Evolutionary conservation across 2,329 filamentous ascomycete genomes (phyloP).

Genomic region (Orbilia javanica): DNA sequence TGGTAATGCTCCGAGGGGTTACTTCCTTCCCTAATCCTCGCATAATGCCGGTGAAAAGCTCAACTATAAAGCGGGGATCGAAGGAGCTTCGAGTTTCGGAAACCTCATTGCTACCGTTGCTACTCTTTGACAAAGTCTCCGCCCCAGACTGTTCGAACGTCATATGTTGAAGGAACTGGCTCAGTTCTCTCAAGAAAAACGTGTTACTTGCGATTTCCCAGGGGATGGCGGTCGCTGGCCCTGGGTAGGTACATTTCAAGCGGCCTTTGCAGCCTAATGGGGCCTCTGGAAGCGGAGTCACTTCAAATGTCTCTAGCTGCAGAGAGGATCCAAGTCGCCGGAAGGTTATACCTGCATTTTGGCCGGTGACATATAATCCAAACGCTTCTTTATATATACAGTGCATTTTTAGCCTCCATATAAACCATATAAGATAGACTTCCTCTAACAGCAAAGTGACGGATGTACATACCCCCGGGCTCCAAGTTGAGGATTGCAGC

Average conservation of each 20-base stretch:
- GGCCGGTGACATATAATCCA: conserved; percentile 66
- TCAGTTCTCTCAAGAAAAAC: conserved; percentile 11
- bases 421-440: too few relatives aligned
- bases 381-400: conserved; percentile 62
- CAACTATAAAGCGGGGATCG: conserved; percentile 69
- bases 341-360: conserved; percentile 69
- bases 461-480: conserved; percentile 6
- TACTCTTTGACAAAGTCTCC: conserved; percentile 22
- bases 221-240: conserved; percentile 59
- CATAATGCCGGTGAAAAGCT: conserved; percentile 68
- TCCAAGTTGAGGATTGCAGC: not conserved
- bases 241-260: conserved; percentile 68
- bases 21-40: conserved; percentile 64
- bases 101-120: conserved; percentile 46
- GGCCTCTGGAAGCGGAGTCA: conserved; percentile 65
- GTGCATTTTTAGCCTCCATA: not conserved
- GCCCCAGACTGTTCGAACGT: conserved; percentile 3
- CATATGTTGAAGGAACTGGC: conserved; percentile 43
- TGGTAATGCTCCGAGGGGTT: conserved; percentile 65
- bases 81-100: conserved; percentile 69
- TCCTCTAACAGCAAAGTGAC: conserved; percentile 12
- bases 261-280: conserved; percentile 66
- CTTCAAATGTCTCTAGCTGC: conserved; percentile 68
- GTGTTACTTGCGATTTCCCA: not conserved
- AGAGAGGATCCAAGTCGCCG: conserved; percentile 61